Evolutionary conservation across 257 asterid genomes (phyloP), one percentile per base, ranked within the genome.

Genomic region (Henckelia pumila): DNA sequence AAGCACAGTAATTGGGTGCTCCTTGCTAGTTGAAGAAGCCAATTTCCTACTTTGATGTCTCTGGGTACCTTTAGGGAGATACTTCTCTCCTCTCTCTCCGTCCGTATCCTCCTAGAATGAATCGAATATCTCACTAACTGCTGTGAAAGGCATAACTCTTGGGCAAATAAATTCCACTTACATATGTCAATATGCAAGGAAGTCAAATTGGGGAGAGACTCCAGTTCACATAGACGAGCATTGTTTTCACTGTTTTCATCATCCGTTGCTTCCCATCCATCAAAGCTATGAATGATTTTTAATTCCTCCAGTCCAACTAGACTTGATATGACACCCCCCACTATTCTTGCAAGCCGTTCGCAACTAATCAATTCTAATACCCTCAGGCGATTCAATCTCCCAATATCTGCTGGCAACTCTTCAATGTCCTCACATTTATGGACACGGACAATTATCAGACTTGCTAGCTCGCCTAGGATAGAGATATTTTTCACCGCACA

Each of bases 381-480:
- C 2, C 11, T 32, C 8, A 32, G 37, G 10, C 10, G 10, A 7
- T 32, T 32, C 37, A 32, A 32, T 32, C 10, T 7, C 37, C 37
- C 37, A 32, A 7, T 7, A 32, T 32, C 11, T 32, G 37, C 37
- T 32, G 37, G 10, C 2, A 32, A 32, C 37, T 6, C 37, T 32
- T 32, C 10, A 8, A 32, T 32, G 1, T 32, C 1, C 1, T 7
- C 1, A 32, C 37, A 32, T 2, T 2, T 1, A 7, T 0, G 10
- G 37, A 32, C 2, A 8, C 37, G 10, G 59, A 64, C 47, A 58
- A 58, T 65, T 22, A 55, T 59, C 19, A 56, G 70, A 63, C 24
- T 35, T 2, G 59, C 7, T 8, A 63, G 21, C 53, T 63, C 52
- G 0, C 65, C 65, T 14, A 71, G 33, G 26, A 7, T 19, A 11